Percentiles rank a stretch among this genome's conserved stretches.
These are phyloP conservation scores for Aegilops tauschii DNA, from an alignment of 176 grass and related monocot species.

Conservation along the genomic window DNA sequence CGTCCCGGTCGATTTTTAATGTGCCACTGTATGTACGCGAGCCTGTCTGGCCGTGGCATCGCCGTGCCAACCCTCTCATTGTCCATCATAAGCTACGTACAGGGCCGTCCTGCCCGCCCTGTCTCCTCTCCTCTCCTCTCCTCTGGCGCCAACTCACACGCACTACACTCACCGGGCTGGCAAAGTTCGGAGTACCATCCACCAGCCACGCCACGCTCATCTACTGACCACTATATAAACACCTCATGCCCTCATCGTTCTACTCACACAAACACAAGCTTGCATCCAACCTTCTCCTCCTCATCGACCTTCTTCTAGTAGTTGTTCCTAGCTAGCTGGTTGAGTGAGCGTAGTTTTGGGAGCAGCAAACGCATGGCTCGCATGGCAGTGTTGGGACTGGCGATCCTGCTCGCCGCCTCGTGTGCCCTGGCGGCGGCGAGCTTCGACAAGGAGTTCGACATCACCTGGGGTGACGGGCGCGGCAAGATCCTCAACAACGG, in stretches of 20 bases:
- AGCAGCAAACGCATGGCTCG: background rate
- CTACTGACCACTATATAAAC: conserved; percentile 64
- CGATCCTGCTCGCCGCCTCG: background rate
- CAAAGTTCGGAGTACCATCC: conserved; percentile 17
- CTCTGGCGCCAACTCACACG: conserved; percentile 62
- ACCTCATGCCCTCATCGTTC: background rate
- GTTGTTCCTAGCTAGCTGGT: too few species aligned
- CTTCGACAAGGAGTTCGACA: conserved; percentile 69
- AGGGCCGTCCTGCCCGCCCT: background rate
- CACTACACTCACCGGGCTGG: background rate
- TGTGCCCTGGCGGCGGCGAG: conserved; percentile 25
- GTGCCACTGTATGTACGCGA: background rate
- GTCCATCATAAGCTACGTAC: conserved; percentile 24
- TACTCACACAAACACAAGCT: conserved; percentile 1
- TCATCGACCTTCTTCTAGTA: background rate
- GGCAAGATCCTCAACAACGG: conserved; percentile 59
- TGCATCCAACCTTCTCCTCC: too few species aligned
- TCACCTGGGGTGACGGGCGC: conserved; percentile 81
- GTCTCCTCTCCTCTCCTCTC: background rate
- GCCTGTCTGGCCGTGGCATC: background rate
- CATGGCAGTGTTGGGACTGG: background rate
- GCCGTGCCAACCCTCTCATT: background rate
- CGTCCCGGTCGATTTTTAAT: conserved; percentile 12
- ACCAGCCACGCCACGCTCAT: conserved; percentile 14
- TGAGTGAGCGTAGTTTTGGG: too few species aligned